Conservation (phyloP, 78 protist genomes). For the Pigoraptor vietnamica region DNA sequence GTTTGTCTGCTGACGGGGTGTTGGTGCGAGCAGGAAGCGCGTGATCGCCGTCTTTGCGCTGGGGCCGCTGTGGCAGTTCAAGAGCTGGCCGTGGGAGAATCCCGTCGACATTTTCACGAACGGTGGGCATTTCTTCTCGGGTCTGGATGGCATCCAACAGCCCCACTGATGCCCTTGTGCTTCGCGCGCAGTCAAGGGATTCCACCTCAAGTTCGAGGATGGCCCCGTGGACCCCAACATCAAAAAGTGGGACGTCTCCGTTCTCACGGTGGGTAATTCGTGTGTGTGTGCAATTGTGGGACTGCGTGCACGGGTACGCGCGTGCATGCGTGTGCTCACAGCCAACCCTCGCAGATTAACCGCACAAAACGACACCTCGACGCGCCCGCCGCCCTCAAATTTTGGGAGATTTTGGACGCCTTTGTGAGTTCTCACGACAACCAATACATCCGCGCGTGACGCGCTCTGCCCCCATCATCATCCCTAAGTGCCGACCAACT, state of each 20-base stretch:
- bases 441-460: background rate
- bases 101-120: background rate
- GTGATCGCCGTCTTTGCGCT: background rate
- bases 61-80: background rate
- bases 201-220: background rate
- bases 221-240: background rate
- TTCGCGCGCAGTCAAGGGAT: background rate
- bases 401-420: background rate
- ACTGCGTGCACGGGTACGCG: background rate
- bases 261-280: background rate
- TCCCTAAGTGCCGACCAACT: too few relatives aligned
- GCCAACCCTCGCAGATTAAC: background rate
- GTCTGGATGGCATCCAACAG: too few relatives aligned
- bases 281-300: background rate
- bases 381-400: background rate
- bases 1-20: too few relatives aligned
- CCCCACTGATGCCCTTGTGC: background rate
- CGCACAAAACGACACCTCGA: background rate
- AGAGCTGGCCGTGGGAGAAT: background rate
- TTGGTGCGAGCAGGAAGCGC: background rate
- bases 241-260: background rate
- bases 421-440: background rate
- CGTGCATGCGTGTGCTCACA: too few relatives aligned
- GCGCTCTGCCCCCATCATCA: too few relatives aligned
- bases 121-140: background rate